Conservation (phyloP, 345 rosid genomes). For the Pistacia vera region DNA sequence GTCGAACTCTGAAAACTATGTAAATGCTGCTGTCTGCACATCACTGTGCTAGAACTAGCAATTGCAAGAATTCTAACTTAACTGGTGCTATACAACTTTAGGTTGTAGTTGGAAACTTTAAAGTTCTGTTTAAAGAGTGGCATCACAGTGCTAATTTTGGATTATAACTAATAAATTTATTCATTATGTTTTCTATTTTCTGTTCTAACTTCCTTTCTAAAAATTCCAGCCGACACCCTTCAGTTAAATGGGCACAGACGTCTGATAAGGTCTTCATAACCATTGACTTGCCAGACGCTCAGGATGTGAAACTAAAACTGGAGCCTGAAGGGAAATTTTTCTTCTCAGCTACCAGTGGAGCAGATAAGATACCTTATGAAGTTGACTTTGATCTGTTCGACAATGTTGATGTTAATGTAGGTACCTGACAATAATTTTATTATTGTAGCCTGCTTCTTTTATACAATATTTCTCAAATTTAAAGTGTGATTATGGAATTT, state of each 20-base stretch:
- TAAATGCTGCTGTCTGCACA: not conserved
- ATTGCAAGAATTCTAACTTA: not conserved
- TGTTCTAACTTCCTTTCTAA: not conserved
- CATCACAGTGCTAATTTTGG: not conserved
- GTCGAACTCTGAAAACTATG: not conserved
- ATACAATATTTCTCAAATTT: not conserved
- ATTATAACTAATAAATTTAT: not conserved
- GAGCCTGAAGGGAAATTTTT: conserved; percentile 59
- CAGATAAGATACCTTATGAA: conserved; percentile 46
- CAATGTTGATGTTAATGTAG: conserved; percentile 51
- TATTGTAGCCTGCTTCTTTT: not conserved
- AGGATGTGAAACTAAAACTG: conserved; percentile 54
- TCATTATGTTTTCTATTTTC: not conserved
- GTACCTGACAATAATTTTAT: conserved; percentile 5
- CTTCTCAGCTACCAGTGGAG: conserved; percentile 56
- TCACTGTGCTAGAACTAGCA: not conserved
- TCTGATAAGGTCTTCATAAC: conserved; percentile 52
- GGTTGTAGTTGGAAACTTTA: not conserved
- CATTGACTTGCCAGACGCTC: conserved; percentile 55
- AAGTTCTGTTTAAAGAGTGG: not conserved
- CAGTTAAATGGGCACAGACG: conserved; percentile 66
- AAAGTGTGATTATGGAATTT: not conserved
- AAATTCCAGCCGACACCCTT: conserved; percentile 52
- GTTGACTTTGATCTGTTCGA: conserved; percentile 48
- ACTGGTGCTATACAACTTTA: not conserved